Evolutionary conservation across 2,329 filamentous ascomycete genomes (phyloP), one percentile per base, ranked within the genome.

Genomic region (Stylonectria norvegica): DNA sequence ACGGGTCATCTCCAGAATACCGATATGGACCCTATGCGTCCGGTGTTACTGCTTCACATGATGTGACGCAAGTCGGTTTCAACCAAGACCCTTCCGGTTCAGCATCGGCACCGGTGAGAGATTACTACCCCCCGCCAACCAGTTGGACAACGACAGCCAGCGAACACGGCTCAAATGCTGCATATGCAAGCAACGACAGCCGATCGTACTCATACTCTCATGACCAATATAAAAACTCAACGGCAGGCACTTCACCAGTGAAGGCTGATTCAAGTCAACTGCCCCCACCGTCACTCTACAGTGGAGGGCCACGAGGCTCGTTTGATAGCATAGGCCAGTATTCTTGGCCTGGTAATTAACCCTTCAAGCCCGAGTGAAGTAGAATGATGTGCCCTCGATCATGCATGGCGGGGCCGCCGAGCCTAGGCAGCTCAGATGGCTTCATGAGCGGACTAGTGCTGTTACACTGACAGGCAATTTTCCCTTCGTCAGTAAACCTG

Each of bases 271-370:
- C 65, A 20, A 62, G 67, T 12, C 65, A 66, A 12, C 57, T 65
- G 19, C 63, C 68, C 10, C 63, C 70, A 11, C 63, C 67, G 4
- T 58, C 64, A 15, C 56, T 64, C 17, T 75, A 74, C 41, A 64
- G 56, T 18, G 60, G 62, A 29, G 60, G 59, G 10, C 50, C 63
- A 20, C 60, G 68, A 32, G 67, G 66, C 14, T 73, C 73, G 11
- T 74, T 73, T 42, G 70, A 72, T 39, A 65, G 63, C 34, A 66
- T 78, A 59, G 72, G 69, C 56, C 72, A 78, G 55, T 80, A 80
- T 56, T 76, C 75, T 20, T 80, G 77, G 77, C 77, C 71, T 48
- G 64, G 69, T 36, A 74, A 70, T 40, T 76, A 60, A 49, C 37
- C 40, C 29, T 47, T 18, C 23, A 37, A 34, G 35, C 38, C 31